A percentile compares a stretch with the other conserved stretches of the same genome.
Evolutionary conservation across 305 asterid species (phyloP).

Genomic region (Solanum hybrid): DNA sequence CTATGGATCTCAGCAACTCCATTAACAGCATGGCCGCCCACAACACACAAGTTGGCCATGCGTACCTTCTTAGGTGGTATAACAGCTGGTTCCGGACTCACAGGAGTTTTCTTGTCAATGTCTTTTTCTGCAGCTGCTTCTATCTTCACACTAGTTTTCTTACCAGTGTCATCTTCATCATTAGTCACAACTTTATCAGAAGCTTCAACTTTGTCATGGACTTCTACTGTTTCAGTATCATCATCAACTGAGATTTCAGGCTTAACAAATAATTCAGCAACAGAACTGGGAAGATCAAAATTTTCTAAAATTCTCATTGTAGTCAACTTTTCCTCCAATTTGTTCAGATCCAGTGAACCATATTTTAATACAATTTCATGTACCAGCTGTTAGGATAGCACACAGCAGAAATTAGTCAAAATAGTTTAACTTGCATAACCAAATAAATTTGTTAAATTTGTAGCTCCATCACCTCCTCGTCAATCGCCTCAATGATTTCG

Average conservation of each 20-base stretch:
- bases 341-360: conserved; percentile 49
- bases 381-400: conserved; percentile 46
- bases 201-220: conserved; percentile 8
- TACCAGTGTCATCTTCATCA: conserved; percentile 8
- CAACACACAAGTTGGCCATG: conserved; percentile 93
- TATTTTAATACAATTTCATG: conserved; percentile 54
- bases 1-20: conserved; percentile 96
- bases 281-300: conserved; percentile 60
- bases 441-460: neutral
- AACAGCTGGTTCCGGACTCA: conserved; percentile 25
- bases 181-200: conserved; percentile 10
- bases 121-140: conserved; percentile 26
- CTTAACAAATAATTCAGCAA: conserved; percentile 46
- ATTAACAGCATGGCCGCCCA: conserved; percentile 90
- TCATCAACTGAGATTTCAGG: conserved; percentile 26
- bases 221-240: conserved; percentile 22
- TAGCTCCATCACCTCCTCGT: conserved; percentile 52
- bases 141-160: conserved; percentile 7
- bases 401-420: conserved; percentile 14
- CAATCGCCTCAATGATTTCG: conserved; percentile 76
- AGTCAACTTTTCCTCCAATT: conserved; percentile 52
- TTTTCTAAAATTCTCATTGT: conserved; percentile 83
- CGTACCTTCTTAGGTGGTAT: conserved; percentile 61
- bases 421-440: conserved; percentile 6
- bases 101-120: conserved; percentile 7